Percentiles rank a stretch among this genome's conserved stretches.
These are phyloP conservation scores for Cercophora sp. DNA, from an alignment of 495 filamentous ascomycete genomes.

Conservation along the genomic window DNA sequence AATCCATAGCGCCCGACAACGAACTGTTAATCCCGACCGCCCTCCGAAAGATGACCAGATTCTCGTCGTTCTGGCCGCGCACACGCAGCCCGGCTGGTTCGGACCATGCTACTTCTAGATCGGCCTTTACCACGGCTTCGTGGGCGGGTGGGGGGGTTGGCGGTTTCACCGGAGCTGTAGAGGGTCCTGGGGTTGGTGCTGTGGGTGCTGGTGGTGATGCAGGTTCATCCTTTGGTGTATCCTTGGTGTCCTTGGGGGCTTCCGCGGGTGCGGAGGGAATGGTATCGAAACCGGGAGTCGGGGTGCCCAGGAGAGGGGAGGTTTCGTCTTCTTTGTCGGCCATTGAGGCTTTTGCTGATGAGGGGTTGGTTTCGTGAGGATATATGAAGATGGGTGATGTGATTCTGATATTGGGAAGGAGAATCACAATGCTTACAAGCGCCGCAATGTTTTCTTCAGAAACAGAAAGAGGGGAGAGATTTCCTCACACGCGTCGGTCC, in stretches of 20 bases:
- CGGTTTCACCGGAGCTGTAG: background rate
- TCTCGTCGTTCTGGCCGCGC: conserved; percentile 40
- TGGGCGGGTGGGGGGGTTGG: background rate
- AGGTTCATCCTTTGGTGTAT: no score
- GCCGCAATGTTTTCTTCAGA: no score
- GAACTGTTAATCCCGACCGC: conserved; percentile 41
- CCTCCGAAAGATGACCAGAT: conserved; percentile 40
- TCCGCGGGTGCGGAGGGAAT: background rate
- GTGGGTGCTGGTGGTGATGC: background rate
- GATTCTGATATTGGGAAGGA: no score
- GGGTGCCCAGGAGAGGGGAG: background rate
- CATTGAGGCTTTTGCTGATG: no score
- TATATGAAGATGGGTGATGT: no score
- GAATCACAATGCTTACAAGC: no score
- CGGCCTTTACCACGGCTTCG: conserved; percentile 16
- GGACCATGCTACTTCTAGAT: conserved; percentile 32
- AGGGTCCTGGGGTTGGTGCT: conserved; percentile 4
- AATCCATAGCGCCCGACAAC: conserved; percentile 16
- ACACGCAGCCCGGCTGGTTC: conserved; percentile 37
- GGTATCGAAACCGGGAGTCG: background rate
- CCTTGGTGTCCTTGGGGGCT: background rate
- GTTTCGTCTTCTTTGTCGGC: no score
- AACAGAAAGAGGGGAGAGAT: no score
- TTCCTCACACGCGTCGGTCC: no score
- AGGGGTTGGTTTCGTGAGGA: no score